Evolutionary conservation across 148 eudicot species (phyloP).

Genomic region (Mesembryanthemum crystallinum): DNA sequence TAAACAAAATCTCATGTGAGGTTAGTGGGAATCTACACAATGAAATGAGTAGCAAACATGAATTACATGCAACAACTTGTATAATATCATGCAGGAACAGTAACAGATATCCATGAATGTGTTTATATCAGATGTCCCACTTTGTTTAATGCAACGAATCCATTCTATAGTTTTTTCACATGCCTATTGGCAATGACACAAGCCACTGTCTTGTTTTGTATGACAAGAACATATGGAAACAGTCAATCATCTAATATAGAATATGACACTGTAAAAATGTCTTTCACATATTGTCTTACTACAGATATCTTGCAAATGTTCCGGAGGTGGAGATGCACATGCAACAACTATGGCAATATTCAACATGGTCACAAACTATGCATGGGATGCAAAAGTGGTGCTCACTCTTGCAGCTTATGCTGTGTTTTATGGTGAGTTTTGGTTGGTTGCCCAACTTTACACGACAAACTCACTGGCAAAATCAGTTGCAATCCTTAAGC

Average conservation of each 20-base stretch:
- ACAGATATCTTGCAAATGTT: constrained; percentile 67
- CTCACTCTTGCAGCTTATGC: constrained; percentile 69
- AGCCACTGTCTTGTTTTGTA: background rate
- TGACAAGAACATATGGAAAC: background rate
- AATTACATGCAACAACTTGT: background rate
- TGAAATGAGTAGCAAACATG: background rate
- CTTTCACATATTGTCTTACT: background rate
- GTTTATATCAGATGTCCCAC: background rate
- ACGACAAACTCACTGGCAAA: constrained; percentile 63
- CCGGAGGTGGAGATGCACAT: constrained; percentile 56
- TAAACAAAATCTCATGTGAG: constrained; percentile 63
- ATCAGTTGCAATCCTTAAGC: constrained; percentile 62
- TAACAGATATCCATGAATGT: background rate
- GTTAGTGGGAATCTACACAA: constrained; percentile 27
- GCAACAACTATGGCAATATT: constrained; percentile 51
- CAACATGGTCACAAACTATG: constrained; percentile 51
- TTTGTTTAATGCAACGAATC: background rate
- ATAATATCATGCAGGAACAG: background rate
- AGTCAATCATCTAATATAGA: background rate
- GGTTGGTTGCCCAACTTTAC: constrained; percentile 71
- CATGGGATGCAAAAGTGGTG: constrained; percentile 83
- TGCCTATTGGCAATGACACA: background rate
- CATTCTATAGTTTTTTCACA: background rate
- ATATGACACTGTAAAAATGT: background rate
- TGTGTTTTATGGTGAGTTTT: constrained; percentile 71